A percentile compares a stretch with the other conserved stretches of the same genome.
phyloP scores from a whole-genome alignment of 495 filamentous ascomycete genomes.

The Hypoxylon perforatum region DNA sequence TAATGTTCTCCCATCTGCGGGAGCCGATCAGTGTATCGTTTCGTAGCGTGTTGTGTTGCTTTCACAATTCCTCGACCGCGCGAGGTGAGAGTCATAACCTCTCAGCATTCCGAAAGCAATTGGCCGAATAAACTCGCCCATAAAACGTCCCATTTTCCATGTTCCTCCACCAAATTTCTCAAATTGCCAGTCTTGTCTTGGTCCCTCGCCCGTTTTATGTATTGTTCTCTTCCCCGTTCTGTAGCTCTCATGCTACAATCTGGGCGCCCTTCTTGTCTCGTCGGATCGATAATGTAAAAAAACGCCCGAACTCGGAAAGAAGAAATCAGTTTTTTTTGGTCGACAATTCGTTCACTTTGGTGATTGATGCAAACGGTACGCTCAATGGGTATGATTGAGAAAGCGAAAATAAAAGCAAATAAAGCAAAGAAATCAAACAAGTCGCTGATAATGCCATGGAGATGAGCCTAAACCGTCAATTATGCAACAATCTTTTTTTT shows the following conservation, averaged over 20 bases:
- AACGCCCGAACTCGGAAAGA: constrained; percentile 45
- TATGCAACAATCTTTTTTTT: constrained; percentile 53
- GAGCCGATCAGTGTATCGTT: constrained; percentile 38
- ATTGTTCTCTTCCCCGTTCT: constrained; percentile 19
- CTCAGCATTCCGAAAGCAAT: constrained; percentile 31
- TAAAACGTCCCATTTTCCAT: constrained; percentile 24
- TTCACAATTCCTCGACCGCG: constrained; percentile 25
- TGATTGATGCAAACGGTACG: constrained; percentile 42
- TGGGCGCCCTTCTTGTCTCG: constrained; percentile 31
- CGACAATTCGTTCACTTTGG: constrained; percentile 45
- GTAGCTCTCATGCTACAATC: constrained; percentile 26
- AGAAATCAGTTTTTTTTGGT: constrained; percentile 48
- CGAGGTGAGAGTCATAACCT: constrained; percentile 19
- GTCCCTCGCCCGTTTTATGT: constrained; percentile 35
- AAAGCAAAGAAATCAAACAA: constrained; percentile 44
- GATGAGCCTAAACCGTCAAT: constrained; percentile 51
- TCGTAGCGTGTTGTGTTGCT: constrained; percentile 36
- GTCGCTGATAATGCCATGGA: constrained; percentile 52
- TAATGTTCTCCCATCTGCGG: constrained; percentile 32
- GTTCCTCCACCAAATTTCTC: constrained; percentile 32
- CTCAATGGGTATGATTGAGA: constrained; percentile 50
- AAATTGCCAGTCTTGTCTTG: constrained; percentile 43
- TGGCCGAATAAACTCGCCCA: constrained; percentile 19
- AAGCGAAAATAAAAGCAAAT: constrained; percentile 33
- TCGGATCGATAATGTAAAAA: constrained; percentile 36